phyloP scores from a whole-genome alignment of 176 grass and related monocot genomes.

The Oryza nivara region DNA sequence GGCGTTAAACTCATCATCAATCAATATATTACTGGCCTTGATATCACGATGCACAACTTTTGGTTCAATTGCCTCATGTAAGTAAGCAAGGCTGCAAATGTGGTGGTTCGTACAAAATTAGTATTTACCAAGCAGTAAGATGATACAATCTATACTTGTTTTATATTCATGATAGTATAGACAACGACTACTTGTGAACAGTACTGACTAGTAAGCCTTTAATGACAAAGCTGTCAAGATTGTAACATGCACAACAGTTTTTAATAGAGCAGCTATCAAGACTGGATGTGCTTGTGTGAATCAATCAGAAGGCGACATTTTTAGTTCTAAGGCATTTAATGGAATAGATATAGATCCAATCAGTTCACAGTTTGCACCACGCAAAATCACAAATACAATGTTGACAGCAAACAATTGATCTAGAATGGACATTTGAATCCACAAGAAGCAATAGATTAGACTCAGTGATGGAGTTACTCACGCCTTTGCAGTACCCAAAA shows the following conservation, averaged over 20 bases:
- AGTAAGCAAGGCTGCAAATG: constrained; percentile 83
- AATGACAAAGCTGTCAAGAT: background rate
- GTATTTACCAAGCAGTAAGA: background rate
- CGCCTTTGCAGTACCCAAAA: constrained; percentile 95
- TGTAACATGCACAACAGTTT: too few relatives aligned
- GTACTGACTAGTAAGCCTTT: background rate
- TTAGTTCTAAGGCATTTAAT: constrained; percentile 31
- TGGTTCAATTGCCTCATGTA: constrained; percentile 95
- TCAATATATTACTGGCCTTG: constrained; percentile 91
- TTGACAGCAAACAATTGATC: background rate
- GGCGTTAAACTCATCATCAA: constrained; percentile 92
- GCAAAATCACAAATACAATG: background rate
- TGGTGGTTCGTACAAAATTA: constrained; percentile 22
- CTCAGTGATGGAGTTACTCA: constrained; percentile 54
- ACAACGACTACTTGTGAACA: background rate
- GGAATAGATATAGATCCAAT: background rate
- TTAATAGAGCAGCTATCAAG: background rate
- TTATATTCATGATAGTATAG: constrained; percentile 25
- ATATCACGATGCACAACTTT: constrained; percentile 99
- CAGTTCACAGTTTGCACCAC: background rate
- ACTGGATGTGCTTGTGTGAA: constrained; percentile 18
- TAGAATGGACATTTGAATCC: background rate
- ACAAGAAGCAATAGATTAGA: constrained; percentile 33
- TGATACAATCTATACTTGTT: background rate
- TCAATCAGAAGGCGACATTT: constrained; percentile 16